A percentile compares a stretch with the other conserved stretches of the same genome.
phyloP scores from a whole-genome alignment of 164 flowering plant genomes.

The Chimonanthus salicifolius region DNA sequence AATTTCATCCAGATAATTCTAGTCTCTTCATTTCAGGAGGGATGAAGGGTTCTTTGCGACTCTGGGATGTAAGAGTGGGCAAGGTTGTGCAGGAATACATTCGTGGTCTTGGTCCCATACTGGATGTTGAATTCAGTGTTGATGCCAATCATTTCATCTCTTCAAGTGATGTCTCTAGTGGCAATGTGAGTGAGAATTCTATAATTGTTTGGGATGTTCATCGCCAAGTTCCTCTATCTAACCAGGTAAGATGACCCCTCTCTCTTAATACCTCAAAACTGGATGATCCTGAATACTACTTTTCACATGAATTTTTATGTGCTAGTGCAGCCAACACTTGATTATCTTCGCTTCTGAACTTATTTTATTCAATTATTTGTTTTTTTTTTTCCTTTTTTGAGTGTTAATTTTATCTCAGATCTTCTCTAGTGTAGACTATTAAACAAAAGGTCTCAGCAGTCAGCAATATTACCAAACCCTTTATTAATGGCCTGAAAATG shows the following conservation, averaged over 20 bases:
- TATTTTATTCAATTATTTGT: too few species aligned
- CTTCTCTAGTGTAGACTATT: too few species aligned
- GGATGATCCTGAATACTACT: background rate
- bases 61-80: conserved; percentile 78
- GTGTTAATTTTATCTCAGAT: too few species aligned
- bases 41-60: conserved; percentile 57
- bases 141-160: conserved; percentile 70
- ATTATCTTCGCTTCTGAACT: too few species aligned
- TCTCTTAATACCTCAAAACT: background rate
- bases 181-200: conserved; percentile 77
- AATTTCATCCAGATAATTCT: conserved; percentile 58
- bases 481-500: too few species aligned
- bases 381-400: too few species aligned
- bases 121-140: conserved; percentile 64
- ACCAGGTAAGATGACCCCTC: conserved; percentile 51
- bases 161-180: conserved; percentile 68
- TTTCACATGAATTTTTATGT: background rate
- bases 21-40: conserved; percentile 86
- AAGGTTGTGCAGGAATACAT: conserved; percentile 53
- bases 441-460: too few species aligned
- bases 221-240: conserved; percentile 77
- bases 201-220: conserved; percentile 87
- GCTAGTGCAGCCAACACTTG: background rate
- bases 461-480: too few species aligned
- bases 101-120: conserved; percentile 68